phyloP scores from a whole-genome alignment of 345 rosid species.

The Psidium guajava region DNA sequence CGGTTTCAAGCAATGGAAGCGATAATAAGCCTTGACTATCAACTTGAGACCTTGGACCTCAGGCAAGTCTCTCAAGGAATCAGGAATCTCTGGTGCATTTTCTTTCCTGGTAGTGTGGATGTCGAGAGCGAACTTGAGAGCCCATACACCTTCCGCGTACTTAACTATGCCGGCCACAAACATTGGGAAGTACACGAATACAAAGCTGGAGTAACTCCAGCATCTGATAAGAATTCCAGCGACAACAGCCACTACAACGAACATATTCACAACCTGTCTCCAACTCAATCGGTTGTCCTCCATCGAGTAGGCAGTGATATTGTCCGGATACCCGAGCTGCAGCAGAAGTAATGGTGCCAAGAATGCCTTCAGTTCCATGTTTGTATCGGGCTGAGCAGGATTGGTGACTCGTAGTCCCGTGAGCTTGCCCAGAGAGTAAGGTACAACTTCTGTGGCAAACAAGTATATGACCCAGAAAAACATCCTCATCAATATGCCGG shows the following conservation, averaged over 20 bases:
- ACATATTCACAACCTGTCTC: conserved; percentile 4
- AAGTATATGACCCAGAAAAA: background rate
- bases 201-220: background rate
- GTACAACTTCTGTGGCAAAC: background rate
- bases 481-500: background rate
- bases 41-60: background rate
- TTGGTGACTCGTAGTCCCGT: background rate
- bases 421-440: background rate
- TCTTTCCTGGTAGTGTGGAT: background rate
- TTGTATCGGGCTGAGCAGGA: background rate
- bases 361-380: background rate
- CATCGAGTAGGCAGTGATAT: background rate
- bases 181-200: background rate
- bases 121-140: background rate
- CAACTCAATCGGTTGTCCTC: conserved; percentile 2
- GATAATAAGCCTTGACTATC: background rate
- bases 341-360: conserved; percentile 2
- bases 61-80: background rate
- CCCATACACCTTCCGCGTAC: conserved; percentile 2
- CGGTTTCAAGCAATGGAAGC: background rate
- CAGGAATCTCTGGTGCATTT: background rate
- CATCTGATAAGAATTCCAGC: background rate
- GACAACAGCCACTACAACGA: background rate
- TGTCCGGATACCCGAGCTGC: background rate
- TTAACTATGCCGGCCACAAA: background rate